Evolutionary conservation across 495 filamentous ascomycete genomes (phyloP), one percentile per base, ranked within the genome.

Genomic region (Penicillium odoratum): DNA sequence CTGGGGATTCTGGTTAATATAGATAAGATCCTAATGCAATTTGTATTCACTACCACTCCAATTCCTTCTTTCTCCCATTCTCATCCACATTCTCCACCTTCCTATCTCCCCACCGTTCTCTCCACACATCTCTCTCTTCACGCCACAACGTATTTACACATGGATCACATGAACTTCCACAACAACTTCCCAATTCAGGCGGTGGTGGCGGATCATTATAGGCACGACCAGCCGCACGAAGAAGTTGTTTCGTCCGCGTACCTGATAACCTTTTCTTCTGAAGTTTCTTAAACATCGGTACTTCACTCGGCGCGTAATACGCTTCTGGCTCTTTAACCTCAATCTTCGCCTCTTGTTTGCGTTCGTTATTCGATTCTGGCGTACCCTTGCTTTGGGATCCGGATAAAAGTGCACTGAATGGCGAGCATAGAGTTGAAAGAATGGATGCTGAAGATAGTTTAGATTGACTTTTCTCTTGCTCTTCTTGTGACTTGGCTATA

Each of bases 161-260:
- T 6, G 74, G 74, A 60, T 77, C 74, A 54, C 74, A 77, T 55
- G 74, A 73, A 36, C 74, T 77, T 21, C 74, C 74, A 61, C 74
- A 77, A 38, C 74, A 77, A 29, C 67, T 61, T 4, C 74, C 74
- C 28, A 73, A 60, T 25, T 62, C 74, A 10, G 72, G 72, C 25
- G 64, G 69, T 4, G 74, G 74, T 7, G 74, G 74, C 4, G 74
- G 73, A 56, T 75, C 69, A 56, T 77, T 56, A 46, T 68, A 51
- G 0, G 38, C 64, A 15, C 74, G 67, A 15, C 67, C 64, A 11
- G 69, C 74, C 1, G 74, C 74, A 10, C 70, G 69, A 25, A 74
- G 42, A 11, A 77, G 72, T 48, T 77, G 74, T 54, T 75, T 77
- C 8, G 65, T 71, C 54, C 74, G 71, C 3, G 71, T 77, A 1